Base-by-base conservation (phyloP, 2,329 filamentous ascomycete species). In the Pseudocercospora macadamiae region DNA sequence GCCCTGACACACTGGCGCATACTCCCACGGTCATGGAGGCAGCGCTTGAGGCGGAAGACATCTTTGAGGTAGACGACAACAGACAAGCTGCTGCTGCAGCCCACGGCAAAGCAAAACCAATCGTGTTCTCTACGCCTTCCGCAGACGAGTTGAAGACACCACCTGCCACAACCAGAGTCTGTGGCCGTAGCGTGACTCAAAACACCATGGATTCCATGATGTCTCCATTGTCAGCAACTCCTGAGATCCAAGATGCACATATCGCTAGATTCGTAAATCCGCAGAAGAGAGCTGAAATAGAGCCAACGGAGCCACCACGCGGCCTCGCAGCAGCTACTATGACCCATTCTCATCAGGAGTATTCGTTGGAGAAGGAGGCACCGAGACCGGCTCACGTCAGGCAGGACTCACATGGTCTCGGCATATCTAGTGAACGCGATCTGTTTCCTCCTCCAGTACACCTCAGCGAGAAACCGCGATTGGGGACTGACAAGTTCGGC, bases 191-290 rank as follows among this genome's bases (percentile, higher is more conserved):
- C 19, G 58, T 19, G 42, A 66, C 63, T 1, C 60, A 65, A 36
- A 59, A 55, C 18, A 66, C 67, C 4, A 48, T 65, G 16, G 55
- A 49, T n/a, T 69, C 65, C 2, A 37, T 64, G 6, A 61, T 67
- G 34, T 70, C 70, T 9, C 69, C 70, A 10, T 45, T 70, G 8
- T 67, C 70, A 34, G 63, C 68, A 10, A 71, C 70, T 1, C 71
- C 70, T 5, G 54, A 67, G 8, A 56, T 73, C 14, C 66, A 71
- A 44, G 54, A 70, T 28, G 71, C 70, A 4, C 68, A 69, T 30
- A 44, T 68, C 9, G 70, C 65, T 14, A 66, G 63, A 28, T 59
- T 67, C 36, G 59, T 70, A 8, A 66, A 67, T 1, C 67, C 67
- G 55, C 69, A 66, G 21, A 61, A 59, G 26, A 55, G 68, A 23